Conservation (phyloP, 2,329 filamentous ascomycete genomes). For the Fusarium coffeatum region DNA sequence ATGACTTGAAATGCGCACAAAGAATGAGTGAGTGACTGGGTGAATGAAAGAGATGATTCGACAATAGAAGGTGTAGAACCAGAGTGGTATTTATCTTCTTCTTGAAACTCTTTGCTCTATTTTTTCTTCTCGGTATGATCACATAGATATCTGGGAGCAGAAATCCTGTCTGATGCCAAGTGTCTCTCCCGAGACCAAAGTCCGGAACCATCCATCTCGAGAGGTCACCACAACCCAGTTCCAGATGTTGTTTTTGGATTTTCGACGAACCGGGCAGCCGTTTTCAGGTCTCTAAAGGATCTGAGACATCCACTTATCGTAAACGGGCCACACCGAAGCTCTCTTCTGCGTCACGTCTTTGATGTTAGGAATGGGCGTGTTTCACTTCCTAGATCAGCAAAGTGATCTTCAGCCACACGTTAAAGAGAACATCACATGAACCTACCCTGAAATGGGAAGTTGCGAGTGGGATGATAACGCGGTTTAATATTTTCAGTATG, state of each 20-base stretch:
- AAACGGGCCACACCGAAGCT: neutral
- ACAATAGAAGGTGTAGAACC: neutral
- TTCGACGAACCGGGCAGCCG: neutral
- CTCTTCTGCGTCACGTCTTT: neutral
- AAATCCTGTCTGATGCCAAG: constrained; percentile 1
- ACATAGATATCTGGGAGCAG: constrained; percentile 4
- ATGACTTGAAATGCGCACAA: constrained; percentile 29
- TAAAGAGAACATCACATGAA: neutral
- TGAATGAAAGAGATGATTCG: neutral
- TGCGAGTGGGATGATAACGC: too few species aligned
- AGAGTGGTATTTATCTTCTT: constrained; percentile 21
- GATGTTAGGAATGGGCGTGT: constrained; percentile 12
- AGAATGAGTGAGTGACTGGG: constrained; percentile 18
- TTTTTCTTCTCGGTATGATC: constrained; percentile 3
- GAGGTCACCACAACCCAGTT: neutral
- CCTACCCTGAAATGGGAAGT: neutral
- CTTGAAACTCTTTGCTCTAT: neutral
- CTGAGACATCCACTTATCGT: constrained; percentile 15
- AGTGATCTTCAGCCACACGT: neutral
- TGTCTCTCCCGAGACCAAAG: neutral
- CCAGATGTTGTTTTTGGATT: constrained; percentile 1
- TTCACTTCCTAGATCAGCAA: constrained; percentile 2
- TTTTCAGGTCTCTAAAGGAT: constrained; percentile 1
- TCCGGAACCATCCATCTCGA: constrained; percentile 19
- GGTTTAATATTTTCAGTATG: neutral